Base-by-base conservation (phyloP, 352 stramenopile species). In the Globisporangium paroecandrum region DNA sequence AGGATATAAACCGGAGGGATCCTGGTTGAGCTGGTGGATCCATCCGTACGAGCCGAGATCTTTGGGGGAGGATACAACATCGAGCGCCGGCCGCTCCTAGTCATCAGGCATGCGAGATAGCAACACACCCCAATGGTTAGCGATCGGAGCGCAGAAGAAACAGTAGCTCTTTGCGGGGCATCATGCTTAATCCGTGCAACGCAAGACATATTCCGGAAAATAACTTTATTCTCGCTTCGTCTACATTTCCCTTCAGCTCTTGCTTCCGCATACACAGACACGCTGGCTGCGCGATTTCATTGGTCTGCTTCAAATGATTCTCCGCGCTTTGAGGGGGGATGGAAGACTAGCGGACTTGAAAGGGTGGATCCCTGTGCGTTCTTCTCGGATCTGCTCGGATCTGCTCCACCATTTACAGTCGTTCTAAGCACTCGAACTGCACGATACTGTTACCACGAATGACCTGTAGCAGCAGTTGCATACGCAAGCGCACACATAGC, bases 371-470 rank as follows among this genome's bases (percentile, higher is more conserved):
- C 58, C 24, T 36, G 36, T 25, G 25, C 36, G 53, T 53, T 24
- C 18, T 22, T 60, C 24, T 9, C 13, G 32, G 55, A 55, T 57
- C 32, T 22, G 36, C 24, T 9, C 13, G 32, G 55, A 55, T 57
- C 32, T 22, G 36, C 22, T 22, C n/a, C 18, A 1, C 55, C 47
- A 41, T 29, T 79, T 89, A 91, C 70, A 94, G 82, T 58, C 76
- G 77, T 68, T 96, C 89, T 18, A 96, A 77, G 70, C 87, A 95
- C 69, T 97, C 89, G 61, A 97, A 94, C 73, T 97, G 88, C 64
- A 97, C 87, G 64, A 97, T 94, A 66, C 89, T 97, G 77, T 95
- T 97, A 64, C 89, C 89, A 66, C 89, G 83, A 67, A 97, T 97
- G 9, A 96, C 87, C 83, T 93, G 56, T 58, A 64, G 46, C 25